phyloP scores from a whole-genome alignment of 371 early-diverging fungal genomes.

The Mortierella sp. region DNA sequence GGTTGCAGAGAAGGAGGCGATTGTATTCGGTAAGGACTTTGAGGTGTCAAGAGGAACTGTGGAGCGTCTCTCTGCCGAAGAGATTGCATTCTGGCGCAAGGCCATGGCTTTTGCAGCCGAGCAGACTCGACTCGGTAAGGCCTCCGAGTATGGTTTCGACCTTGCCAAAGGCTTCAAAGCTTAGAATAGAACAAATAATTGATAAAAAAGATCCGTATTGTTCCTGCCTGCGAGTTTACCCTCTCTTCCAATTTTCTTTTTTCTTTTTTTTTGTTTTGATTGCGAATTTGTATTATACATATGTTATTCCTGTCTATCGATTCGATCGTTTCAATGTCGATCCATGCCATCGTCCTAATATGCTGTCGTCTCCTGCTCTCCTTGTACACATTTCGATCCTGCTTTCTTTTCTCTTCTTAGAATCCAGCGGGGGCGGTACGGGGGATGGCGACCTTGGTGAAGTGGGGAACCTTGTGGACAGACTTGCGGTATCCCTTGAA shows the following conservation, averaged over 20 bases:
- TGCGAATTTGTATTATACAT: slow-evolving; percentile 3
- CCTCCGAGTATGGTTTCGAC: slow-evolving; percentile 10
- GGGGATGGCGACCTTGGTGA: slow-evolving; percentile 89
- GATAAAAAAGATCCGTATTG: neutral
- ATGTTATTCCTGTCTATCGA: neutral
- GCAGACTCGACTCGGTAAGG: neutral
- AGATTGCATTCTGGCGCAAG: slow-evolving; percentile 11
- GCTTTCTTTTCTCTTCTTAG: slow-evolving; percentile 46
- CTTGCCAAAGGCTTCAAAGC: slow-evolving; percentile 4
- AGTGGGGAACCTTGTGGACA: slow-evolving; percentile 96
- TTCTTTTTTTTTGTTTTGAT: too few species aligned
- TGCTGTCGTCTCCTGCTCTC: neutral
- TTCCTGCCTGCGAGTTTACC: neutral
- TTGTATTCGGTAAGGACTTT: slow-evolving; percentile 15
- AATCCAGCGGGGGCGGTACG: slow-evolving; percentile 88
- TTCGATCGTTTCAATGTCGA: neutral
- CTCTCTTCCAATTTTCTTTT: too few species aligned
- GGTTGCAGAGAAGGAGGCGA: neutral
- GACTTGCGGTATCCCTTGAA: slow-evolving; percentile 91
- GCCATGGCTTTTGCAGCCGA: neutral
- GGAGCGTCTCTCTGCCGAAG: slow-evolving; percentile 12
- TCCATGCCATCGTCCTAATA: neutral
- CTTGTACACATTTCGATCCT: neutral
- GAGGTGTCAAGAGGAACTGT: neutral
- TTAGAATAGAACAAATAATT: neutral